Evolutionary conservation across 257 asterid genomes (phyloP).

Genomic region (Ballota nigra): DNA sequence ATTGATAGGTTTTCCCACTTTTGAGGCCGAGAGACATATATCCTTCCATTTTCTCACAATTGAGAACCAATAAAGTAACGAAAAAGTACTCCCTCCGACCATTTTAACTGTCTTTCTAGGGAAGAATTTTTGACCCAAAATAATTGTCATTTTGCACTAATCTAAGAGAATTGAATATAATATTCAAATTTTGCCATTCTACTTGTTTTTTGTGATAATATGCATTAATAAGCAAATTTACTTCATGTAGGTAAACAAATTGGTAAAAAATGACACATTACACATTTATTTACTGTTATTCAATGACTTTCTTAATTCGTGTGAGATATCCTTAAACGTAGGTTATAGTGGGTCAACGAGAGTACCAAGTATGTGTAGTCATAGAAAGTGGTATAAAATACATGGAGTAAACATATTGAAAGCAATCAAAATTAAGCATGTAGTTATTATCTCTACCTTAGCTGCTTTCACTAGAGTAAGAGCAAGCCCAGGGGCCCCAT

Average conservation of each 20-base stretch:
- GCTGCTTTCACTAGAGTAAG: conserved; percentile 81
- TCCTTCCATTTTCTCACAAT: background rate
- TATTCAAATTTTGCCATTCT: background rate
- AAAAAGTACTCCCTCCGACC: background rate
- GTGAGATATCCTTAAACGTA: background rate
- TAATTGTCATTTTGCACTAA: background rate
- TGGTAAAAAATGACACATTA: background rate
- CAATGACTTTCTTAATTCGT: background rate
- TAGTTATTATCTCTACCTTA: conserved; percentile 35
- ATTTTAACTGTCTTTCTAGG: background rate
- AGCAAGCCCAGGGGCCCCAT: conserved; percentile 82
- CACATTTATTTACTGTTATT: too few relatives aligned
- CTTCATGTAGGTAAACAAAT: background rate
- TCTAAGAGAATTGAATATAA: background rate
- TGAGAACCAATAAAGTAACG: background rate
- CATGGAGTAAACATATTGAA: background rate
- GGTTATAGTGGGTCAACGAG: background rate
- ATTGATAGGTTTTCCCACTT: background rate
- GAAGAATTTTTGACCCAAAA: background rate
- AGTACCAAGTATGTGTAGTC: background rate
- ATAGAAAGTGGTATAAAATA: background rate
- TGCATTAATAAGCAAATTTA: background rate
- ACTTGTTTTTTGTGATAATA: background rate
- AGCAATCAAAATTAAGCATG: background rate
- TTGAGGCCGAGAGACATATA: background rate